Evolutionary conservation across 495 filamentous ascomycete genomes (phyloP).

Genomic region (Glonium stellatum): DNA sequence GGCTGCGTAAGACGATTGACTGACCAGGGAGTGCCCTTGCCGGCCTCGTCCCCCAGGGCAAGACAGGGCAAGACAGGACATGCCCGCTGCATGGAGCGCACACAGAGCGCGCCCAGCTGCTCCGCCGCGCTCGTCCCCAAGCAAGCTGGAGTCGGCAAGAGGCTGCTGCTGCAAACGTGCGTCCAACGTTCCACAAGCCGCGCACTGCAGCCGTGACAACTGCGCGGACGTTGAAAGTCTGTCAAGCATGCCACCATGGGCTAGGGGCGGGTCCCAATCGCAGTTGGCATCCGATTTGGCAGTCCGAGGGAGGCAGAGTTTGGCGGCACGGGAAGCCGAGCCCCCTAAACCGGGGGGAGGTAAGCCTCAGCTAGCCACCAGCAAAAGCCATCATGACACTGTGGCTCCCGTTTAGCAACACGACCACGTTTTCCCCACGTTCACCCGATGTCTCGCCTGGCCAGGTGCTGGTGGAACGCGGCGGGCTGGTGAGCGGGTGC

Average conservation of each 20-base stretch:
- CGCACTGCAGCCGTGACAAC: not conserved
- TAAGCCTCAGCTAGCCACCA: not conserved
- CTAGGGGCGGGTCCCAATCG: not conserved
- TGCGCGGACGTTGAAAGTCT: not conserved
- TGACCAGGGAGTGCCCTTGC: not conserved
- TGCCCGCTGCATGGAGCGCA: not conserved
- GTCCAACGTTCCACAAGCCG: not conserved
- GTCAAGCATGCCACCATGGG: not conserved
- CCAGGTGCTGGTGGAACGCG: not conserved
- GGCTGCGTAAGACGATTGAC: not conserved
- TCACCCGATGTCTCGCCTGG: not conserved
- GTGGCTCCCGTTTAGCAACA: not conserved
- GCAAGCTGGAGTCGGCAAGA: not conserved
- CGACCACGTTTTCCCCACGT: slow-evolving; percentile 1
- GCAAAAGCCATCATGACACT: not conserved
- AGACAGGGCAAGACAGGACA: too few relatives aligned
- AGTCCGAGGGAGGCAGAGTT: not conserved
- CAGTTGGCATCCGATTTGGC: not conserved
- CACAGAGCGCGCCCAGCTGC: not conserved
- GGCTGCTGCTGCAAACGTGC: too few relatives aligned
- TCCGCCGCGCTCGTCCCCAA: not conserved
- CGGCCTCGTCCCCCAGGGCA: not conserved
- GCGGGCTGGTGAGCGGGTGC: too few relatives aligned
- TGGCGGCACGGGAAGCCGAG: not conserved
- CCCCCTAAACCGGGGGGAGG: not conserved